Evolutionary conservation across 2,329 filamentous ascomycete genomes (phyloP).

Genomic region (Ophiocordyceps camponoti-floridani): DNA sequence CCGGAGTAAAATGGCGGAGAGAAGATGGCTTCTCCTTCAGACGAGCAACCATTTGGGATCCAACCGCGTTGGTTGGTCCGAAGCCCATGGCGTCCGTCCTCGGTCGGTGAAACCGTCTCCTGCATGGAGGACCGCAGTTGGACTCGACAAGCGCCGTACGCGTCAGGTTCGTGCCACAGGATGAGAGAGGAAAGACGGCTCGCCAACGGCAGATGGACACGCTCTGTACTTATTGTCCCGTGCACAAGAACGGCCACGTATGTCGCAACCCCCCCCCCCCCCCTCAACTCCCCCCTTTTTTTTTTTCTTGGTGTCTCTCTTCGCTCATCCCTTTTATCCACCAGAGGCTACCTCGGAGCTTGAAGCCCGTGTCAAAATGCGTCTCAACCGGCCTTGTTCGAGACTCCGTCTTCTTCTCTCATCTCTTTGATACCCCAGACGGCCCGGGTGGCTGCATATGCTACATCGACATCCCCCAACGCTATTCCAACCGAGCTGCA

Average conservation of each 20-base stretch:
- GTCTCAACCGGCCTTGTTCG: background rate
- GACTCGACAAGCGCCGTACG: background rate
- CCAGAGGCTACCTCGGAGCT: no score
- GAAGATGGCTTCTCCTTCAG: background rate
- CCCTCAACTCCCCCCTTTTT: background rate
- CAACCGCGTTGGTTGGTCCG: no score
- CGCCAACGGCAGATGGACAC: background rate
- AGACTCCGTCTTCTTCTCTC: background rate
- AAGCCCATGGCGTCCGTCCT: no score
- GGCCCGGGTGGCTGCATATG: background rate
- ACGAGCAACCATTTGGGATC: no score
- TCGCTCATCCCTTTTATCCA: no score
- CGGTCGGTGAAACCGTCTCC: background rate
- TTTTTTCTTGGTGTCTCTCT: no score
- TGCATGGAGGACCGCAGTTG: background rate
- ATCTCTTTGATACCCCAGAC: background rate
- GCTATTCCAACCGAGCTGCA: background rate
- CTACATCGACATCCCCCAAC: background rate
- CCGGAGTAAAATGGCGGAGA: background rate
- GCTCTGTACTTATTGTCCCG: background rate
- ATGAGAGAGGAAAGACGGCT: background rate
- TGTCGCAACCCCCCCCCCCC: background rate
- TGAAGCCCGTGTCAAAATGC: no score
- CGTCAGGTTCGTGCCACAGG: background rate
- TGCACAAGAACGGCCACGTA: background rate